Evolutionary conservation across 345 rosid genomes (phyloP).

Genomic region (Limnanthes douglasii): DNA sequence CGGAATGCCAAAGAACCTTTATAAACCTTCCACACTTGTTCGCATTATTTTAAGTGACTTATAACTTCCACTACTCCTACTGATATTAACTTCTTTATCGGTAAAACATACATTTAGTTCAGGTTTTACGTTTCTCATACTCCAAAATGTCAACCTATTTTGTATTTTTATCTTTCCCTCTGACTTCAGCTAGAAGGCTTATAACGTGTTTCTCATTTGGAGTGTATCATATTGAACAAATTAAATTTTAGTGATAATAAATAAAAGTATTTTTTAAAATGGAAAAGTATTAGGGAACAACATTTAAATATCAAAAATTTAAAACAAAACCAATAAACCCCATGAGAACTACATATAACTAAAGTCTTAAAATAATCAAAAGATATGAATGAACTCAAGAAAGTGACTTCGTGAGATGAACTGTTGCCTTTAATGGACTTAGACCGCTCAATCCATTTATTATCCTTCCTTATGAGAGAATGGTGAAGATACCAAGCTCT

Average conservation of each 20-base stretch:
- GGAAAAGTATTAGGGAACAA: no score
- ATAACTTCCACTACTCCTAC: constrained; percentile 38
- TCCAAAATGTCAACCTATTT: constrained; percentile 18
- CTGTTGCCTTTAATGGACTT: constrained; percentile 20
- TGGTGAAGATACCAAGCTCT: constrained; percentile 82
- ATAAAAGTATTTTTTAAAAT: no score
- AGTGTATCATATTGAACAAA: constrained; percentile 52
- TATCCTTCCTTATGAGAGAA: constrained; percentile 73
- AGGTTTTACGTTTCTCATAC: constrained; percentile 25
- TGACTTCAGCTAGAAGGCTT: constrained; percentile 24
- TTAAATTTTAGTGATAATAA: constrained; percentile 2
- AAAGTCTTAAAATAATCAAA: no score
- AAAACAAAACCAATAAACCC: no score
- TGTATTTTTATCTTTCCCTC: constrained; percentile 31
- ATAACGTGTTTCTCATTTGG: constrained; percentile 69
- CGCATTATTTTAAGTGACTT: constrained; percentile 39
- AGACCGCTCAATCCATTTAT: constrained; percentile 81
- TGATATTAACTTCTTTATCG: constrained; percentile 54
- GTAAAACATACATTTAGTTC: constrained; percentile 34
- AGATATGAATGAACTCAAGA: constrained; percentile 1
- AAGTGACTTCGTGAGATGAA: constrained; percentile 37
- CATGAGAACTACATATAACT: no score
- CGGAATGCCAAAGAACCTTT: constrained; percentile 75
- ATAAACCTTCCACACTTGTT: constrained; percentile 72
- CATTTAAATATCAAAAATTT: no score